Percentiles rank a stretch among this genome's conserved stretches.
Evolutionary conservation across 768 basidiomycete species (phyloP).

Genomic region (Mycena rebaudengoi): DNA sequence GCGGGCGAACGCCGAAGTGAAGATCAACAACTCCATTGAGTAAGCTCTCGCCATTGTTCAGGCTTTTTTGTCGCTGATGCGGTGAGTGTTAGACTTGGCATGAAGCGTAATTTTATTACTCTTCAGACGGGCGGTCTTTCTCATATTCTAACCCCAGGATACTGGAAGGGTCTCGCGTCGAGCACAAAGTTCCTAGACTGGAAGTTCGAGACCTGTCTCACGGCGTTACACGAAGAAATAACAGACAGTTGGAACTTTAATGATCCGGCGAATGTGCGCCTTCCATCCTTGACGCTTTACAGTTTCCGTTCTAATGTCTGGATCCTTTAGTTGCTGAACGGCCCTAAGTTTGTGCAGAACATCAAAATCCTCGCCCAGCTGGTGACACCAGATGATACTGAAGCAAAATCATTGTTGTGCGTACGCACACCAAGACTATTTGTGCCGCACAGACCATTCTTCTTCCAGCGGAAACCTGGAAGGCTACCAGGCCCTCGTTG

Average conservation of each 20-base stretch:
- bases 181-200: not conserved
- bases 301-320: not conserved
- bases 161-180: constrained; percentile 3
- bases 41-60: not conserved
- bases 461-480: not conserved
- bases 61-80: not conserved
- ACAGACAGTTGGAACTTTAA: constrained; percentile 12
- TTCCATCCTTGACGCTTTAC: not conserved
- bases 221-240: not conserved
- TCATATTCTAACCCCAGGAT: not conserved
- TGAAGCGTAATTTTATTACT: not conserved
- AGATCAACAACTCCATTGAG: constrained; percentile 4
- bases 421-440: not conserved
- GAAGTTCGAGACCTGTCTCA: not conserved
- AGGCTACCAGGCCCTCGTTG: not conserved
- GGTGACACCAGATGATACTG: not conserved
- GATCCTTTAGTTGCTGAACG: not conserved
- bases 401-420: constrained; percentile 5
- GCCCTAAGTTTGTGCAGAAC: not conserved
- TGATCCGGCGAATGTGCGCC: not conserved
- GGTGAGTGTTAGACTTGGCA: not conserved
- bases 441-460: not conserved
- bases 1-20: not conserved
- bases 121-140: not conserved
- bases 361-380: constrained; percentile 4